Evolutionary conservation across 78 protist species (phyloP).

Genomic region (Chrysochromulina parva): DNA sequence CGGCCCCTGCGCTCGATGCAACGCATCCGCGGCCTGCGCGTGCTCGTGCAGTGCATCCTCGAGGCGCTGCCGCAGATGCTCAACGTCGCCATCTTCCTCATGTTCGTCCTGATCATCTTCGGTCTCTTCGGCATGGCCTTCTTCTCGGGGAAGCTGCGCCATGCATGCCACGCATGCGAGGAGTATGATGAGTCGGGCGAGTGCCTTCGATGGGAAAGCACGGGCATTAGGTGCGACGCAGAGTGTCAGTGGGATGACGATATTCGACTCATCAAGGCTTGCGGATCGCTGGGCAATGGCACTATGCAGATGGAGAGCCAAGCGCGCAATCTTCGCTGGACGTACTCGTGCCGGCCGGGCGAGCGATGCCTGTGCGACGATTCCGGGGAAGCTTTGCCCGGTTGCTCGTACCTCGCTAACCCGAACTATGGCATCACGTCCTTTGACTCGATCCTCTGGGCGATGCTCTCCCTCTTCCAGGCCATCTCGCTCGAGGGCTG

Average conservation of each 20-base stretch:
- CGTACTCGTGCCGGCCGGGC: neutral
- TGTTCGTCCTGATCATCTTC: conserved; percentile 33
- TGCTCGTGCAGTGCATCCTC: conserved; percentile 25
- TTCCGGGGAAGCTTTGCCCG: neutral
- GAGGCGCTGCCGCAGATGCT: conserved; percentile 29
- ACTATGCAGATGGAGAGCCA: neutral
- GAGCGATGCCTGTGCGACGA: neutral
- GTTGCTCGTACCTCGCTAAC: neutral
- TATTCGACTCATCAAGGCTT: neutral
- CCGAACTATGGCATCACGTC: neutral
- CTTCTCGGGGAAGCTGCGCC: conserved; percentile 18
- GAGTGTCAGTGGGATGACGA: neutral
- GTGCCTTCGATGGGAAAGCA: neutral
- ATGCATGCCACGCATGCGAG: neutral
- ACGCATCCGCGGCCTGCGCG: conserved; percentile 3
- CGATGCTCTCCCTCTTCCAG: conserved; percentile 53
- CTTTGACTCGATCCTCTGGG: conserved; percentile 49
- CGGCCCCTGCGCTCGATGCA: conserved; percentile 24
- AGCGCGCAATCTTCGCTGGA: neutral
- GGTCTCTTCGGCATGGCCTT: conserved; percentile 43
- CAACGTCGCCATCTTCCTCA: conserved; percentile 33
- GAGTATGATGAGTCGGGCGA: neutral
- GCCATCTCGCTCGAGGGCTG: conserved; percentile 61
- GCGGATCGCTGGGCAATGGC: neutral
- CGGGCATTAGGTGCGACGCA: neutral